phyloP scores from a whole-genome alignment of 164 flowering plant genomes.

The Vitis amurensis region DNA sequence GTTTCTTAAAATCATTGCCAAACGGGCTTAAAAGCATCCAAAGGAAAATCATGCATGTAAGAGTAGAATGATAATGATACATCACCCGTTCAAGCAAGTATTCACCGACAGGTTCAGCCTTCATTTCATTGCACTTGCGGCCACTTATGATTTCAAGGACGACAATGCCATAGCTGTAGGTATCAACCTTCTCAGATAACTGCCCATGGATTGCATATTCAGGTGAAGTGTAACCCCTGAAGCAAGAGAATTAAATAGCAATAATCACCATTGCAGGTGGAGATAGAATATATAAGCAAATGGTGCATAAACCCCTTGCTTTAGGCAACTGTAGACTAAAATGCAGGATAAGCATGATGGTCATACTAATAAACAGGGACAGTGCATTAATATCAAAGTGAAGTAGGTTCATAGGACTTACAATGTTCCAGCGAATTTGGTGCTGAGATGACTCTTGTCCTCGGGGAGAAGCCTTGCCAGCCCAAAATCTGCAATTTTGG shows the following conservation, averaged over 20 bases:
- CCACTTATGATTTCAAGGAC: constrained; percentile 62
- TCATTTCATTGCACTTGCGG: constrained; percentile 36
- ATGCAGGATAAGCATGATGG: too few relatives aligned
- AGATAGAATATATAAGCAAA: too few relatives aligned
- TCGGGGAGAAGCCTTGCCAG: constrained; percentile 62
- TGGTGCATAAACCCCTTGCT: too few relatives aligned
- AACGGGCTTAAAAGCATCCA: too few relatives aligned
- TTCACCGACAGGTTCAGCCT: constrained; percentile 23
- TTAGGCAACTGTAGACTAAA: too few relatives aligned
- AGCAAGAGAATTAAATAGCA: not conserved
- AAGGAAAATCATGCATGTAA: too few relatives aligned
- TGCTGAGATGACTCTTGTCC: constrained; percentile 51
- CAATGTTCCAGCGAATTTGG: constrained; percentile 68
- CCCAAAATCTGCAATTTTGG: constrained; percentile 68
- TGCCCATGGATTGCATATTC: constrained; percentile 66
- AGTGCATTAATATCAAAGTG: too few relatives aligned
- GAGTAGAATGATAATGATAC: not conserved
- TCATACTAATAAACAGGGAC: too few relatives aligned
- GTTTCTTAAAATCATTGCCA: too few relatives aligned
- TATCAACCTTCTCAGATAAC: constrained; percentile 57
- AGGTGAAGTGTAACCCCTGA: constrained; percentile 58
- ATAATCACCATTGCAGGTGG: not conserved
- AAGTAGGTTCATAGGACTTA: constrained; percentile 21
- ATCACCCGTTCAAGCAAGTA: constrained; percentile 61
- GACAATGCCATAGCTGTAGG: constrained; percentile 58